Evolutionary conservation across 208 protist genomes (phyloP).

Genomic region (Angomonas deanei): DNA sequence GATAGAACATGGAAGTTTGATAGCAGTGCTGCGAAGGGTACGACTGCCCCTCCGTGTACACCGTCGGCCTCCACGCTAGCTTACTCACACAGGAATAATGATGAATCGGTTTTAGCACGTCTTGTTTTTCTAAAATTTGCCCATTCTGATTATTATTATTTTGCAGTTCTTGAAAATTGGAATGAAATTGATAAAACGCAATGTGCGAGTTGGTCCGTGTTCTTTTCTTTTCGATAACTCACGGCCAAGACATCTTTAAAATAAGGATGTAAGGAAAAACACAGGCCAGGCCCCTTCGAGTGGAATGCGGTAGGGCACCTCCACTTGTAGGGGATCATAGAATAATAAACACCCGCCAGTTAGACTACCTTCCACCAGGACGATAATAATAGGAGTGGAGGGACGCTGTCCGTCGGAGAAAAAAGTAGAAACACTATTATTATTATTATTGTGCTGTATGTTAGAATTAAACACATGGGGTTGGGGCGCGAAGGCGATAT

Average conservation of each 20-base stretch:
- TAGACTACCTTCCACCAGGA: conserved; percentile 44
- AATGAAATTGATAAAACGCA: conserved; percentile 25
- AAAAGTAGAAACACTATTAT: too few relatives aligned
- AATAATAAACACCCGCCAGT: conserved; percentile 59
- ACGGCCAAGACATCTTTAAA: conserved; percentile 78
- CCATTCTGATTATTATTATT: background rate
- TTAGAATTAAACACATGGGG: background rate
- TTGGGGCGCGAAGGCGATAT: conserved; percentile 66
- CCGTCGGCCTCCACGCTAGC: conserved; percentile 58
- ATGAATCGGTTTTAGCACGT: conserved; percentile 54
- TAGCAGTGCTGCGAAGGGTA: background rate
- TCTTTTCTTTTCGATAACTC: conserved; percentile 61
- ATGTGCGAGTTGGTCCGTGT: conserved; percentile 63
- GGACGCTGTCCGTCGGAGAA: conserved; percentile 5
- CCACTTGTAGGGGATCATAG: conserved; percentile 70
- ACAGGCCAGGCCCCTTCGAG: conserved; percentile 51
- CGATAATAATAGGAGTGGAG: conserved; percentile 65
- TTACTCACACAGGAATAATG: conserved; percentile 53
- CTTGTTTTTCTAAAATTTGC: too few relatives aligned
- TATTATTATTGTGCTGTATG: too few relatives aligned
- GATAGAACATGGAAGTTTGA: background rate
- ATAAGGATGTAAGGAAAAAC: conserved; percentile 64
- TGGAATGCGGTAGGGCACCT: conserved; percentile 37
- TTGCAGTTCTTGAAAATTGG: background rate
- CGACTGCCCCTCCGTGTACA: background rate